Evolutionary conservation across 2,329 filamentous ascomycete species (phyloP).

Genomic region (Camillea tinctor): DNA sequence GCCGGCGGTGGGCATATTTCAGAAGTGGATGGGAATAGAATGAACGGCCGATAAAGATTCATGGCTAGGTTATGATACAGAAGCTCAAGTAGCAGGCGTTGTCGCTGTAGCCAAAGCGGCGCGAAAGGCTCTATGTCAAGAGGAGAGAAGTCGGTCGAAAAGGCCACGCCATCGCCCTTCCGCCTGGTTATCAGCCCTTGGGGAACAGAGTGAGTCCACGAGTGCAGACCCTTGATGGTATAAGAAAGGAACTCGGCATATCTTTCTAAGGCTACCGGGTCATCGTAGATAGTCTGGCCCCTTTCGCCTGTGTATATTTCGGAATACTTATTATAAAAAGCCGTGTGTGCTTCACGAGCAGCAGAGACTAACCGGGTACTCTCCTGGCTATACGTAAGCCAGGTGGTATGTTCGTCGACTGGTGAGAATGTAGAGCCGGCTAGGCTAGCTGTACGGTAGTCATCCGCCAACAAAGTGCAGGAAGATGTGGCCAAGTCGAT

Average conservation of each 20-base stretch:
- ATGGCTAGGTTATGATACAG: constrained; percentile 39
- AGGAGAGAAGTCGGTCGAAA: constrained; percentile 34
- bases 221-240: constrained; percentile 25
- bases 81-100: constrained; percentile 41
- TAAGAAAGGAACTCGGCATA: constrained; percentile 21
- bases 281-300: constrained; percentile 19
- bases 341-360: constrained; percentile 32
- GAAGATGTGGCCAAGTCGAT: constrained; percentile 34
- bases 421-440: constrained; percentile 34
- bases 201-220: constrained; percentile 38
- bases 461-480: constrained; percentile 38
- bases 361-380: constrained; percentile 35
- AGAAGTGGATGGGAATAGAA: constrained; percentile 32
- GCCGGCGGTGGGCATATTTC: constrained; percentile 9
- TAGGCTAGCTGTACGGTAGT: constrained; percentile 28
- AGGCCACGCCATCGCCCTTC: constrained; percentile 25
- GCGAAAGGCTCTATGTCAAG: constrained; percentile 36
- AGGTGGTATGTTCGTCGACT: constrained; percentile 35
- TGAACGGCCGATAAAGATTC: constrained; percentile 40
- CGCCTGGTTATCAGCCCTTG: constrained; percentile 35
- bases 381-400: constrained; percentile 38
- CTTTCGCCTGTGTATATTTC: constrained; percentile 25
- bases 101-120: constrained; percentile 41
- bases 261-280: constrained; percentile 28
- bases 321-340: constrained; percentile 36